Base-by-base conservation (phyloP, 108 stramenopile species). In the Skeletonema menzelii region DNA sequence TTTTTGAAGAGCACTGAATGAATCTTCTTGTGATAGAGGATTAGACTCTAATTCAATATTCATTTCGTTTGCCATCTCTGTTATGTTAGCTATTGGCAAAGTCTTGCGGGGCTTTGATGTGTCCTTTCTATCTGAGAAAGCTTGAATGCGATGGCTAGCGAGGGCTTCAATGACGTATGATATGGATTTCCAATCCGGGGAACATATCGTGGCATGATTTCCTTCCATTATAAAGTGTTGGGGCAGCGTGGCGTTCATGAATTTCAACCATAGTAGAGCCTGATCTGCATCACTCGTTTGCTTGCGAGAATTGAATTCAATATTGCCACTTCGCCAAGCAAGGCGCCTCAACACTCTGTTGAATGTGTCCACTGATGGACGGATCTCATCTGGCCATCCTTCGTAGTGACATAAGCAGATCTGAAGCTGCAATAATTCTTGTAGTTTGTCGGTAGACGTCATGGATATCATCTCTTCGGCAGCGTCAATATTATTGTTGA, bases 351-450 rank as follows among this genome's bases (percentile, higher is more conserved):
- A 20, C 17, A 82, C 49, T 17, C 80, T 58, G 38, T 82, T 82
- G 70, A 70, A 82, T 30, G 62, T 67, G 14, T 62, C 55, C 2
- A 71, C 70, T 14, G 69, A 61, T 44, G 80, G 80, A 3, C 19
- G 22, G 8, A 82, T 49, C 34, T 67, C 70, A 34, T 44, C 13
- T 7, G 69, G 63, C 80, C 80, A 82, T 4, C 67, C 67, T 65
- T 82, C 80, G 30, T 63, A 70, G 49, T 82, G 69, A 27, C 80
- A 82, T 22, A 82, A 62, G 35, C 60, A 38, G 15, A 82, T 65
- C 12, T 82, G 80, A 17, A 82, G 73, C 47, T 75, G 73, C 7
- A 75, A 59, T 17, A 82, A 27, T 59, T 75, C 70, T 62, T 75
- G 73, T 15, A 82, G 59, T 63, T 82, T 82, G 19, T 65, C 59